A percentile compares a stretch with the other conserved stretches of the same genome.
Conservation (phyloP, 2,329 filamentous ascomycete species). For the Harringtonia lauricola region DNA sequence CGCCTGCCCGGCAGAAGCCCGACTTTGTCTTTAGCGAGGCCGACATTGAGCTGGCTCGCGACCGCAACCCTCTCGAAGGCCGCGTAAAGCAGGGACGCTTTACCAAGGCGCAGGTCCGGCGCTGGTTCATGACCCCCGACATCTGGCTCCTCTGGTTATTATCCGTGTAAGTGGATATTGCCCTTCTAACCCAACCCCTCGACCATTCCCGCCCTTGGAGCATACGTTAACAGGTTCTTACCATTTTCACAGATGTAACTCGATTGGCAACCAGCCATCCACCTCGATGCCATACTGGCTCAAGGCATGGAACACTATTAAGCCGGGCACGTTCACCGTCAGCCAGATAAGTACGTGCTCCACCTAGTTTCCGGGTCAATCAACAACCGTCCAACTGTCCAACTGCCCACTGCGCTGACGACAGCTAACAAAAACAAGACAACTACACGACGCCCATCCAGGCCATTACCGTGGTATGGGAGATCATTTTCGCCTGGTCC, state of each 20-base stretch:
- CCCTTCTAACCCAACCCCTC: too few relatives aligned
- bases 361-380: too few relatives aligned
- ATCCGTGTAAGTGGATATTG: background rate
- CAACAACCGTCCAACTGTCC: too few relatives aligned
- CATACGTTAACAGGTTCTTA: too few relatives aligned
- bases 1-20: slow-evolving; percentile 25
- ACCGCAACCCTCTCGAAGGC: slow-evolving; percentile 2
- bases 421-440: background rate
- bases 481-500: background rate
- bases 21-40: slow-evolving; percentile 1
- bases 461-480: background rate
- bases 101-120: background rate
- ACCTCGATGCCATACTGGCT: slow-evolving; percentile 3
- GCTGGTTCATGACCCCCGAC: slow-evolving; percentile 3
- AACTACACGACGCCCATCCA: slow-evolving; percentile 1
- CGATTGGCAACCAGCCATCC: background rate
- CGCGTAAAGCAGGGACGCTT: slow-evolving; percentile 3
- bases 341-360: background rate
- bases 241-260: background rate
- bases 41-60: slow-evolving; percentile 8
- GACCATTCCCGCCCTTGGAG: too few relatives aligned
- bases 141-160: slow-evolving; percentile 3
- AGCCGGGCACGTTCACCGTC: background rate
- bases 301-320: slow-evolving; percentile 3
- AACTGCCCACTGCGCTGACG: too few relatives aligned